Base-by-base conservation (phyloP, 192 early-diverging fungal genomes). In the Podila epigama region DNA sequence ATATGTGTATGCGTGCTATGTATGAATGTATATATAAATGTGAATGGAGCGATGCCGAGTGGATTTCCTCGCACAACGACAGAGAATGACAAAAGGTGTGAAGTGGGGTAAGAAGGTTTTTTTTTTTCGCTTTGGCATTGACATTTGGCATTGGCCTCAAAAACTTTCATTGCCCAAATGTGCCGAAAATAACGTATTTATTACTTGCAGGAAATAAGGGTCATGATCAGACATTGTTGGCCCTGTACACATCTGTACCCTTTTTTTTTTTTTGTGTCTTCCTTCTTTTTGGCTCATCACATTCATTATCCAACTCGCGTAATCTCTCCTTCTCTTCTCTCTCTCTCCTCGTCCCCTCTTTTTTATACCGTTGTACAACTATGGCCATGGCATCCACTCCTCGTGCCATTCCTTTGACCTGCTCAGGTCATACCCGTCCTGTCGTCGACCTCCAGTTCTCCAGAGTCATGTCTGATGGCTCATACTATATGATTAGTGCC, bases 371-470 rank as follows among this genome's bases (percentile, higher is more conserved):
- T 34, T 18, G 27, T 25, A 63, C 32, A 28, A 50, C 20, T 60
- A 75, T 75, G 63, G 50, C 70, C 37, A 75, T 75, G 70, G 70
- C 70, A 55, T 75, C 70, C 5, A 75, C 84, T 60, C 75, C 83
- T 25, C 84, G 85, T 63, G 81, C 87, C 36, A 92, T 92, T 56
- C 90, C 95, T 27, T 80, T 96, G 65, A 94, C 94, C 13, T 96
- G 95, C 80, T 91, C 94, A 28, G 95, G 95, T 2, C 95, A 96
- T 61, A 93, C 95, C 18, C 88, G 95, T 22, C 95, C 95, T 27
- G 95, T 96, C 18, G 94, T 95, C 16, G 92, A 96, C 80, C 86
- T 96, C 48, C 87, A 84, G 53, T 96, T 96, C 66, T 95, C 93
- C 6, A 80, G 86, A 41, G 84, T 92, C 60, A 89, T 86, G 39